Evolutionary conservation across 352 stramenopile species (phyloP).

Genomic region (Halophytophthora batemanensis): DNA sequence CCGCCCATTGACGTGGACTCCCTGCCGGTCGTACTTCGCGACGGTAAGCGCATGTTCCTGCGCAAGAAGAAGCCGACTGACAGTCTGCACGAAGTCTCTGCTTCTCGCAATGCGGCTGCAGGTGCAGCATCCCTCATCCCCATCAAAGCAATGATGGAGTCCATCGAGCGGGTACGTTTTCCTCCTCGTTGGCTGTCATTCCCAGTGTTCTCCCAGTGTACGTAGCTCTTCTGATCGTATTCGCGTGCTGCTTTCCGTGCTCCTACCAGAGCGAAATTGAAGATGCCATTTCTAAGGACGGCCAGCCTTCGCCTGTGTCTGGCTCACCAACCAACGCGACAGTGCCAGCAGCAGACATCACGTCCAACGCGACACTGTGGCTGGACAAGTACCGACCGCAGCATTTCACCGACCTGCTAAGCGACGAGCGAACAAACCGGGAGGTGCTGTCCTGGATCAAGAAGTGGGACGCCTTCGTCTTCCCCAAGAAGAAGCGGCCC

Average conservation of each 20-base stretch:
- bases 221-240: too few species aligned
- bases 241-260: too few species aligned
- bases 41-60: conserved; percentile 57
- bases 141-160: conserved; percentile 56
- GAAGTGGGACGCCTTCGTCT: conserved; percentile 96
- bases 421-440: conserved; percentile 95
- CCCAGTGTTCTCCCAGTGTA: too few species aligned
- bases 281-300: conserved; percentile 39
- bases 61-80: conserved; percentile 51
- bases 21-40: conserved; percentile 48
- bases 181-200: too few species aligned
- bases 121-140: conserved; percentile 39
- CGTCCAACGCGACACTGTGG: conserved; percentile 77
- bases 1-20: conserved; percentile 64
- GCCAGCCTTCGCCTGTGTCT: conserved; percentile 12
- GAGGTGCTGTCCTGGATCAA: conserved; percentile 95
- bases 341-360: not conserved
- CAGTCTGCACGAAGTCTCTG: conserved; percentile 4
- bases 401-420: conserved; percentile 94
- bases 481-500: conserved; percentile 61
- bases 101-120: conserved; percentile 13
- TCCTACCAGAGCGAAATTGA: conserved; percentile 80
- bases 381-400: conserved; percentile 96
- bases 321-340: not conserved
- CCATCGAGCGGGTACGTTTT: conserved; percentile 41